A percentile compares a stretch with the other conserved stretches of the same genome.
Evolutionary conservation across 2,329 filamentous ascomycete species (phyloP).

Genomic region (Trichoderma simmonsii): DNA sequence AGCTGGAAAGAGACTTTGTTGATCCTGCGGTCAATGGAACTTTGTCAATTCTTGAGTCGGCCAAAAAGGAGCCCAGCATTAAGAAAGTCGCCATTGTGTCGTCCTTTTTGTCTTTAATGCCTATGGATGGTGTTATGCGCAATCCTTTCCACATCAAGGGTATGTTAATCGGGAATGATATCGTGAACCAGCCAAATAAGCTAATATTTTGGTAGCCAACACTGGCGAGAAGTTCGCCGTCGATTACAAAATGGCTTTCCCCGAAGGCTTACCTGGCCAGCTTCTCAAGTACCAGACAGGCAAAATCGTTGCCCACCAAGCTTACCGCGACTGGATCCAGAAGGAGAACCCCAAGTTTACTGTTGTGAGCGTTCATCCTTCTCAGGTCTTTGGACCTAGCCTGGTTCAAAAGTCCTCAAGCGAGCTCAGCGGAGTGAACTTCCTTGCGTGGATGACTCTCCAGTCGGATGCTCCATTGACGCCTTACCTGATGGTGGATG

Average conservation of each 20-base stretch:
- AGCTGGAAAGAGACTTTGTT: conserved; percentile 20
- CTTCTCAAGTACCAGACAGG: conserved; percentile 20
- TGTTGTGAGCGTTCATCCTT: conserved; percentile 18
- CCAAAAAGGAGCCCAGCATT: conserved; percentile 1
- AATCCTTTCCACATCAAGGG: conserved; percentile 9
- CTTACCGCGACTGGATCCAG: conserved; percentile 20
- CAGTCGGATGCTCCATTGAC: neutral
- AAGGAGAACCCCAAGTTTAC: conserved; percentile 16
- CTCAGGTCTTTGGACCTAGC: conserved; percentile 21
- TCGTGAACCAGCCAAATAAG: neutral
- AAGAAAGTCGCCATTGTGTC: conserved; percentile 20
- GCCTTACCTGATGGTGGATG: conserved; percentile 1
- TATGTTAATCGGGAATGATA: neutral
- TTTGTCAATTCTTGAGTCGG: conserved; percentile 18
- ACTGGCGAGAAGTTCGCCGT: neutral
- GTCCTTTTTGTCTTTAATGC: conserved; percentile 20
- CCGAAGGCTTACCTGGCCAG: conserved; percentile 1
- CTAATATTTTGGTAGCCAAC: neutral
- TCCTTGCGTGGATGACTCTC: neutral
- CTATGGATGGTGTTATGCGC: neutral
- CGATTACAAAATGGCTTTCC: conserved; percentile 2
- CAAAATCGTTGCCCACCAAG: conserved; percentile 22
- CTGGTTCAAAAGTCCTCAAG: conserved; percentile 14
- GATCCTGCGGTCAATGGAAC: conserved; percentile 20
- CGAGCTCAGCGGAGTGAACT: conserved; percentile 26